Percentiles rank a stretch among this genome's conserved stretches.
Conservation (phyloP, 1,284 basidiomycete genomes). For the Ceratobasidium sp. region DNA sequence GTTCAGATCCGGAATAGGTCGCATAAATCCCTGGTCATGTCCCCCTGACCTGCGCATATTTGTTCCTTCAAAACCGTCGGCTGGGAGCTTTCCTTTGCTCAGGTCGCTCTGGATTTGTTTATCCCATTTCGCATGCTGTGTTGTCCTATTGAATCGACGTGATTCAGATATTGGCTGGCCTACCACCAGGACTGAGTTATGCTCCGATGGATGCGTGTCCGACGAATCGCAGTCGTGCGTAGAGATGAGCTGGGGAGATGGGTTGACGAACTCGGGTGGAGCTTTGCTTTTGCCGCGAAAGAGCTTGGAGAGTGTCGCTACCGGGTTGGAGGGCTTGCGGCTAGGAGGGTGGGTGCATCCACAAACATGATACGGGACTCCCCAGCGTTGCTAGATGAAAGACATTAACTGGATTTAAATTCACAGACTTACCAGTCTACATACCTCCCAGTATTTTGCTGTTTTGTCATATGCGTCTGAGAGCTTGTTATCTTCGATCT, state of each 20-base stretch:
- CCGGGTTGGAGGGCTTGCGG: constrained; percentile 31
- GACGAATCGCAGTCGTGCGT: constrained; percentile 45
- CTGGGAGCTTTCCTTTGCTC: constrained; percentile 15
- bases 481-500: constrained; percentile 49
- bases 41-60: constrained; percentile 5
- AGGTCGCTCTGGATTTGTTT: constrained; percentile 1
- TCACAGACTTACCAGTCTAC: not conserved
- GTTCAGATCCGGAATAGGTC: constrained; percentile 24
- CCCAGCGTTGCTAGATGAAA: constrained; percentile 20
- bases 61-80: constrained; percentile 28
- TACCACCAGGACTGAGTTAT: constrained; percentile 47
- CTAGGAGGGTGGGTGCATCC: constrained; percentile 44
- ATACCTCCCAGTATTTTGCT: constrained; percentile 49
- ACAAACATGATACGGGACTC: constrained; percentile 41
- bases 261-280: constrained; percentile 37
- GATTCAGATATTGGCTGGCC: constrained; percentile 28
- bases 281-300: constrained; percentile 34
- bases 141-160: not conserved
- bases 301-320: constrained; percentile 11
- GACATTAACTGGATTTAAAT: not conserved
- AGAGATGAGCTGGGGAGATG: constrained; percentile 45
- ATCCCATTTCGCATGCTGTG: constrained; percentile 10
- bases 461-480: constrained; percentile 50
- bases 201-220: constrained; percentile 50
- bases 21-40: constrained; percentile 25